phyloP scores from a whole-genome alignment of 495 filamentous ascomycete species.

The Tuber indicum region DNA sequence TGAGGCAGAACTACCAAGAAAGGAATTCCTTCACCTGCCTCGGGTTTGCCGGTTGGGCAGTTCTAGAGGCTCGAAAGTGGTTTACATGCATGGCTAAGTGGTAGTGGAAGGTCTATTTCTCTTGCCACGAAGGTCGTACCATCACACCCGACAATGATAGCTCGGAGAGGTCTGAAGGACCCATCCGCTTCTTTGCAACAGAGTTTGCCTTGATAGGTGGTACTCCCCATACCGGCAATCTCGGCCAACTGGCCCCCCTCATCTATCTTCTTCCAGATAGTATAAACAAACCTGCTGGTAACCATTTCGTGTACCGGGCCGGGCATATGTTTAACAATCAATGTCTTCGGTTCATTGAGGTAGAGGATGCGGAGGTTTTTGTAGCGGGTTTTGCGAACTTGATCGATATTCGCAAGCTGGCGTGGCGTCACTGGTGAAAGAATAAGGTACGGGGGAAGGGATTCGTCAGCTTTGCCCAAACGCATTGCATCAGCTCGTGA shows the following conservation, averaged over 20 bases:
- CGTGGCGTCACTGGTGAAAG: background rate
- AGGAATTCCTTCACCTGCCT: no score
- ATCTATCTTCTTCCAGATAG: background rate
- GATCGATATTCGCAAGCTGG: background rate
- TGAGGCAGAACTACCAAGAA: no score
- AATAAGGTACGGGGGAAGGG: background rate
- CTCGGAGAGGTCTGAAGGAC: background rate
- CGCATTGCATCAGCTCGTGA: background rate
- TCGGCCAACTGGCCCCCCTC: background rate
- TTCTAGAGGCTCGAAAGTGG: no score
- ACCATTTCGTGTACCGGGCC: background rate
- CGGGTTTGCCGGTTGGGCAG: no score
- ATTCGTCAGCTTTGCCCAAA: background rate
- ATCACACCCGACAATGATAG: no score
- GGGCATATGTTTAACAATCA: slow-evolving; percentile 13
- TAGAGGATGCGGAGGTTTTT: background rate
- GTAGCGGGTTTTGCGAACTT: background rate
- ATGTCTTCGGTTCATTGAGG: background rate
- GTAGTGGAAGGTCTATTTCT: no score
- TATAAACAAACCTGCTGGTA: background rate
- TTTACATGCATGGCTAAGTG: no score
- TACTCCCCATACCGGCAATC: background rate
- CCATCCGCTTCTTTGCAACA: slow-evolving; percentile 10
- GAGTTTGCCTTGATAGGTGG: background rate
- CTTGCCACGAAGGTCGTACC: no score